These are phyloP conservation scores for Pleurotus tuber-regium DNA, from an alignment of 768 basidiomycete genomes.

Conservation along the genomic window DNA sequence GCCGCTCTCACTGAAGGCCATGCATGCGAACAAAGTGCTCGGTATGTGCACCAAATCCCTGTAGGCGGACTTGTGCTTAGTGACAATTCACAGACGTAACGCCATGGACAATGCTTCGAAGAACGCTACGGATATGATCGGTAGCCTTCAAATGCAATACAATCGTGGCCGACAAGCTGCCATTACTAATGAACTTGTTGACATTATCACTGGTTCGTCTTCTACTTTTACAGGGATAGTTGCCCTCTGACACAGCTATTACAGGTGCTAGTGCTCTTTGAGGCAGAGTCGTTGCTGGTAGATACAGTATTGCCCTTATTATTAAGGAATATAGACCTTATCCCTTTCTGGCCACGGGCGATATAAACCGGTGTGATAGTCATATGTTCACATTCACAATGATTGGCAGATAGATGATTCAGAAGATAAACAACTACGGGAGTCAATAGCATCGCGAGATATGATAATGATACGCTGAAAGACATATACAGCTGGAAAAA, in stretches of 20 bases:
- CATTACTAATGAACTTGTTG: constrained; percentile 93
- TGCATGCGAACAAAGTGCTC: constrained; percentile 91
- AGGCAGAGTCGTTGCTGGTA: constrained; percentile 11
- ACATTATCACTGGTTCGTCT: constrained; percentile 82
- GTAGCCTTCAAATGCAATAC: constrained; percentile 85
- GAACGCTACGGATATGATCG: constrained; percentile 96
- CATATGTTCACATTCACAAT: too few relatives aligned
- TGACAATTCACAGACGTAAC: constrained; percentile 61
- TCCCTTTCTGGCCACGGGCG: background rate
- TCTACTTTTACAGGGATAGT: background rate
- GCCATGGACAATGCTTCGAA: constrained; percentile 99
- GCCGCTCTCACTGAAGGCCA: constrained; percentile 93
- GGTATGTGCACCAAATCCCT: constrained; percentile 41
- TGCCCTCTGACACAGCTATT: background rate
- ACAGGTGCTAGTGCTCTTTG: constrained; percentile 50
- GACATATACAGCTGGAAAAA: background rate
- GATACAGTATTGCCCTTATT: constrained; percentile 10
- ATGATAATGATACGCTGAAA: too few relatives aligned
- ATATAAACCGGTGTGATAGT: background rate
- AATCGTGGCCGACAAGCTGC: constrained; percentile 98
- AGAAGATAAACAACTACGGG: too few relatives aligned
- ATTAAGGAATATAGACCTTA: constrained; percentile 1
- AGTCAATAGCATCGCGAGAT: too few relatives aligned
- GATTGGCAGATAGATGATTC: too few relatives aligned
- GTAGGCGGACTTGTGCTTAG: background rate